These are phyloP conservation scores for Coemansia sp. DNA, from an alignment of 192 early-diverging fungal species.

Conservation along the genomic window DNA sequence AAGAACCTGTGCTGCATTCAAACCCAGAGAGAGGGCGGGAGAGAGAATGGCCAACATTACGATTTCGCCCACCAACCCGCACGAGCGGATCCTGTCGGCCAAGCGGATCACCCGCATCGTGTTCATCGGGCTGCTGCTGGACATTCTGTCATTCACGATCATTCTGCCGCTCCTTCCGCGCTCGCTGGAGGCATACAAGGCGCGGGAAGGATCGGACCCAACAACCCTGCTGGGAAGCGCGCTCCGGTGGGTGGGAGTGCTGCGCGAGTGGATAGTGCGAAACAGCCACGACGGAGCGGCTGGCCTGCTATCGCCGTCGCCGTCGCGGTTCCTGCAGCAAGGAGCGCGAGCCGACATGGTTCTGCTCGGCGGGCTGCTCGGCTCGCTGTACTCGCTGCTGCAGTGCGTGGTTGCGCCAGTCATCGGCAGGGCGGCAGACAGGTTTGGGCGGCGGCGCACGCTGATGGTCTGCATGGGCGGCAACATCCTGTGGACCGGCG, in stretches of 20 bases:
- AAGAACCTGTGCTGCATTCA: not conserved
- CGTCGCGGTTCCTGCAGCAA: constrained; percentile 38
- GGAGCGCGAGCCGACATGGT: constrained; percentile 63
- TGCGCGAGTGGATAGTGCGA: constrained; percentile 18
- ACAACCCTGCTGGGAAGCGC: constrained; percentile 47
- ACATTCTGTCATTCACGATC: constrained; percentile 96
- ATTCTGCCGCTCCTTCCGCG: constrained; percentile 94
- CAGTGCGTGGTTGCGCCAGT: constrained; percentile 85
- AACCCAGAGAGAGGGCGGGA: not conserved
- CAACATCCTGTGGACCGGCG: constrained; percentile 80
- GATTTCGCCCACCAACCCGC: not conserved
- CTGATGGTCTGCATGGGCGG: constrained; percentile 90
- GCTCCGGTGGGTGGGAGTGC: constrained; percentile 10
- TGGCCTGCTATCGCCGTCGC: too few species aligned
- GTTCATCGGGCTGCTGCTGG: constrained; percentile 86
- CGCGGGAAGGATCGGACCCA: constrained; percentile 43
- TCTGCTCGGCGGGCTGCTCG: constrained; percentile 86
- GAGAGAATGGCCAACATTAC: constrained; percentile 2
- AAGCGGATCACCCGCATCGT: constrained; percentile 55
- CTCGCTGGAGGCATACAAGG: constrained; percentile 83
- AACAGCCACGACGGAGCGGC: constrained; percentile 16
- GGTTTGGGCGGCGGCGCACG: constrained; percentile 75
- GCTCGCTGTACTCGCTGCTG: constrained; percentile 91
- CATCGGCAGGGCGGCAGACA: constrained; percentile 81
- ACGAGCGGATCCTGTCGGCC: constrained; percentile 17